These are phyloP conservation scores for Zoysia matrella DNA, from an alignment of 202 grass and related monocot genomes.

Conservation along the genomic window DNA sequence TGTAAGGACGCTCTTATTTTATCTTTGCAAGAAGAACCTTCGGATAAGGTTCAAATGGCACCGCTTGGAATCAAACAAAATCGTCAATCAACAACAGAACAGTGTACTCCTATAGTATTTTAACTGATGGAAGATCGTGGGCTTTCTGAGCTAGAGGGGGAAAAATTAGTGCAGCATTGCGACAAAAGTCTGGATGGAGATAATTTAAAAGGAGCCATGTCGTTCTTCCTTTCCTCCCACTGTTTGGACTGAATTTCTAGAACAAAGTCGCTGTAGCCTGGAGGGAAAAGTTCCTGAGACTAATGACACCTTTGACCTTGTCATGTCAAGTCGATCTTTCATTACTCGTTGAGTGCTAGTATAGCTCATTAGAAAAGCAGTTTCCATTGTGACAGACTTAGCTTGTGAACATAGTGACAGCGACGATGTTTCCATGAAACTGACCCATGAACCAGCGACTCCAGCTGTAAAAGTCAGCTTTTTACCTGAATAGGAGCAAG, in stretches of 20 bases:
- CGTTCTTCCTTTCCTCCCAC: neutral
- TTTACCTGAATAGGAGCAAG: slow-evolving; percentile 25
- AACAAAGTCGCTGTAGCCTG: neutral
- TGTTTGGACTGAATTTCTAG: neutral
- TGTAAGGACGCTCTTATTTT: neutral
- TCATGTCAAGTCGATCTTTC: slow-evolving; percentile 29
- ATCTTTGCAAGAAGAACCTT: slow-evolving; percentile 13
- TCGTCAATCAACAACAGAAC: slow-evolving; percentile 33
- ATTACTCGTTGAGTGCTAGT: slow-evolving; percentile 1
- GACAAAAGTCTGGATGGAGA: too few relatives aligned
- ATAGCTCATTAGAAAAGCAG: slow-evolving; percentile 35
- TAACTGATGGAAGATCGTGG: slow-evolving; percentile 23
- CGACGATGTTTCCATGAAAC: slow-evolving; percentile 43
- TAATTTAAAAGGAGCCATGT: too few relatives aligned
- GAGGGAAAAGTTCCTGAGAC: neutral
- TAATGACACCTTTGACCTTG: slow-evolving; percentile 43
- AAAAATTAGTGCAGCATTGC: neutral
- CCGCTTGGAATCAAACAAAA: slow-evolving; percentile 41
- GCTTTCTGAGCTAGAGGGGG: neutral
- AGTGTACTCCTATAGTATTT: neutral
- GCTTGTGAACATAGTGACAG: slow-evolving; percentile 25
- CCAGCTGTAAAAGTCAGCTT: slow-evolving; percentile 51
- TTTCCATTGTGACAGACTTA: slow-evolving; percentile 24
- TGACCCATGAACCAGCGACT: slow-evolving; percentile 43
- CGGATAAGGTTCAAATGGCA: slow-evolving; percentile 42